These are phyloP conservation scores for Xylaria intraflava DNA, from an alignment of 495 filamentous ascomycete species.

Conservation along the genomic window DNA sequence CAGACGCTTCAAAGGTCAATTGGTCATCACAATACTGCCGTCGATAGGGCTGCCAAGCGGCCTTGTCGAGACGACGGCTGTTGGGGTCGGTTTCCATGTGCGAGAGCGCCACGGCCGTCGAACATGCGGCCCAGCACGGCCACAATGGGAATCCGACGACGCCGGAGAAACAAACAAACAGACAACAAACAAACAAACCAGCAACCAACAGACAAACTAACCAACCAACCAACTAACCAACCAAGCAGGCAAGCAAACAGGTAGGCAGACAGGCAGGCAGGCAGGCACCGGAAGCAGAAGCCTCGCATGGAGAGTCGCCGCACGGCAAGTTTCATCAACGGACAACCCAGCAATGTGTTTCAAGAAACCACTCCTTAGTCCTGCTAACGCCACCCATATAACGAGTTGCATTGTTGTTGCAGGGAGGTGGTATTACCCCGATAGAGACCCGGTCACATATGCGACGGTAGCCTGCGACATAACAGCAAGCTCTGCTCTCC, in stretches of 20 bases:
- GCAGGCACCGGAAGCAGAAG: background rate
- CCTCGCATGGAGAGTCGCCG: background rate
- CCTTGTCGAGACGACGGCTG: background rate
- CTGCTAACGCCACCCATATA: background rate
- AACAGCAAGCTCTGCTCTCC: background rate
- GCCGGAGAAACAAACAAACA: slow-evolving; percentile 3
- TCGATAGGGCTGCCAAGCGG: background rate
- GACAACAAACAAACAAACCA: background rate
- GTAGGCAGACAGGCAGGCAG: too few relatives aligned
- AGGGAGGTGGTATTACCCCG: background rate
- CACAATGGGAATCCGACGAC: background rate
- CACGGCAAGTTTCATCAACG: background rate
- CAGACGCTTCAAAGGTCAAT: background rate
- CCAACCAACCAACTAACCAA: too few relatives aligned
- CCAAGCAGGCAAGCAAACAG: too few relatives aligned
- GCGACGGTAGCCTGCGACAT: background rate
- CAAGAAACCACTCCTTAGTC: background rate
- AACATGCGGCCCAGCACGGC: background rate
- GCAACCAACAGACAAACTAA: too few relatives aligned
- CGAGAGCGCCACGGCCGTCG: background rate
- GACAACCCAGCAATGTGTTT: slow-evolving; percentile 5
- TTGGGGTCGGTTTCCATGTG: background rate
- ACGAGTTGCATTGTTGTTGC: background rate
- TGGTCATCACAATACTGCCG: background rate
- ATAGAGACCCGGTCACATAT: background rate